Evolutionary conservation across 495 filamentous ascomycete genomes (phyloP).

Genomic region (Neurospora sp.): DNA sequence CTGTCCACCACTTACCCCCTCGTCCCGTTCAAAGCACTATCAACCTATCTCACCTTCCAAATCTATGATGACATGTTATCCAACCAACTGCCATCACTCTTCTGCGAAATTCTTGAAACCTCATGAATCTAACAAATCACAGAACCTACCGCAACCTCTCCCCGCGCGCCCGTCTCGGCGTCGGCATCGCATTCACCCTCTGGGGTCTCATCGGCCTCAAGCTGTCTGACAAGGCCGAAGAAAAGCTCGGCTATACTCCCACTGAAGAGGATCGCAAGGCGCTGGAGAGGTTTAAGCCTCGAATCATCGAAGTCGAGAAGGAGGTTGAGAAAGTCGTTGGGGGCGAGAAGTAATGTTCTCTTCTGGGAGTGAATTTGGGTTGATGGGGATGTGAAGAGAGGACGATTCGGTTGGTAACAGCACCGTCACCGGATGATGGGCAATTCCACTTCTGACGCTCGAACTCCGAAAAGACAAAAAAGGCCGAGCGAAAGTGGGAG

Average conservation of each 20-base stretch:
- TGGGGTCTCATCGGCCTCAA: conserved; percentile 36
- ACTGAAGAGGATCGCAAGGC: conserved; percentile 34
- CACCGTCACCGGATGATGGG: neutral
- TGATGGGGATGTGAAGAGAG: neutral
- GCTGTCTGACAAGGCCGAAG: conserved; percentile 30
- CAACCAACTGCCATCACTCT: no score
- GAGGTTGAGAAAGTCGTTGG: conserved; percentile 1
- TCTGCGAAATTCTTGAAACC: no score
- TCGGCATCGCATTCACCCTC: conserved; percentile 31
- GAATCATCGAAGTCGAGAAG: conserved; percentile 28
- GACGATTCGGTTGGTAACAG: neutral
- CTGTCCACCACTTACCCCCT: neutral
- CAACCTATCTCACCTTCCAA: no score
- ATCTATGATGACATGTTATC: no score
- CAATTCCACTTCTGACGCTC: no score
- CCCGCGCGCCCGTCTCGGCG: conserved; percentile 23
- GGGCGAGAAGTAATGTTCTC: neutral
- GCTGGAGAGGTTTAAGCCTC: conserved; percentile 28
- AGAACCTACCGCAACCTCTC: conserved; percentile 29
- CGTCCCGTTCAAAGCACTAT: no score
- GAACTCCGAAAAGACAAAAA: neutral
- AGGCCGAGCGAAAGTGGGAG: neutral
- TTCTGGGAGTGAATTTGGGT: neutral
- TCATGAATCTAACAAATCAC: no score
- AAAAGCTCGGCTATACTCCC: conserved; percentile 31